Evolutionary conservation across 345 rosid genomes (phyloP), one percentile per base, ranked within the genome.

Genomic region (Gossypium rotundifolium): DNA sequence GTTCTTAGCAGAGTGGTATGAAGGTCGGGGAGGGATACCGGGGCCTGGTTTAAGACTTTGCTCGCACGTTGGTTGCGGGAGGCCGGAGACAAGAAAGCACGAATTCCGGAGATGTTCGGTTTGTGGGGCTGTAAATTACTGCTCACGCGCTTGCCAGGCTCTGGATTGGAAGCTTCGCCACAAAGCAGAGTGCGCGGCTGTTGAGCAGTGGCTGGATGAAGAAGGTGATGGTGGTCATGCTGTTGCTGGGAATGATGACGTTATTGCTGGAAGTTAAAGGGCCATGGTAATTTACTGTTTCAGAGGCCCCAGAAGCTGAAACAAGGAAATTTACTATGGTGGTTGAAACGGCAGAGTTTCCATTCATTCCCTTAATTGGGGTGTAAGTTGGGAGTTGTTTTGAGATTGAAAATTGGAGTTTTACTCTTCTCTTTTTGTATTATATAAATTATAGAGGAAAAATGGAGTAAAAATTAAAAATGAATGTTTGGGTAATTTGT

Each of bases 81-180:
- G 99, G 65, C 91, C 97, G 71, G 99, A 95, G 85, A 93, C 96
- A 40, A 84, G 99, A 78, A 87, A 86, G 51, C 97, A 91, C 79
- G 99, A 95, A 82, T 95, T 93, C 5, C 83, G 99, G 64, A 76
- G 98, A 68, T 95, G 99, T 77, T 95, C 99, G 2, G 96, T 91
- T 2, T 95, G 99, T 33, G 99, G 99, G 7, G 87, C 84, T 0
- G 98, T 95, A 68, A 95, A 95, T 77, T 95, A 95, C 57, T 95
- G 99, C 44, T 95, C 99, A 53, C 91, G 98, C 74, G 99, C 98
- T 3, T 95, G 99, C 75, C 98, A 93, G 38, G 99, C 99, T 20
- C 87, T 95, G 16, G 99, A 95, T 65, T 93, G 99, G 99, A 95
- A 95, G 81, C 82, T 88, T 29, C 84, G 96, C 7, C 99, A 95